Evolutionary conservation across 768 basidiomycete species (phyloP), one percentile per base, ranked within the genome.

Genomic region (Agaricus blazei): DNA sequence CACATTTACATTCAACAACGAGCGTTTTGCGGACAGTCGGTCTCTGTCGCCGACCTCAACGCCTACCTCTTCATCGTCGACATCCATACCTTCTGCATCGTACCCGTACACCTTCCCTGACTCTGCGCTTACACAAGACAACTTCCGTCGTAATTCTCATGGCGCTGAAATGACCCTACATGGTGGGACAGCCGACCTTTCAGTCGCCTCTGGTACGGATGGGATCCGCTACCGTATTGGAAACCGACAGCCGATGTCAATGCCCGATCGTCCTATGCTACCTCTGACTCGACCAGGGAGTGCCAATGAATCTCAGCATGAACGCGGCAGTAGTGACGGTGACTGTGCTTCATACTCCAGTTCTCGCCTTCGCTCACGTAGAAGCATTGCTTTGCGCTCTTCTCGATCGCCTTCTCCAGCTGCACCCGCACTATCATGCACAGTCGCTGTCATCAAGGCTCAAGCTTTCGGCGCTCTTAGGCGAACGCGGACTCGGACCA

Each of bases 391-490:
- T 19, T 67, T 63, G 51, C 69, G 73, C 27, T 72, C 80, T 63
- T 70, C 79, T n/a, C 77, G 76, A 48, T 79, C 80, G 3, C 73
- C 75, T 41, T 80, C 79, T 9, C 77, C 78, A 42, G 64, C 66
- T 57, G 66, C 72, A 52, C 68, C 78, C 36, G 69, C 72, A 19
- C 70, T 90, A 65, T 90, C 87, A 48, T 87, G 88, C 26, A 93
- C 91, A 29, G 80, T 93, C 46, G 90, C 91, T 51, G 90, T 93
- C 55, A 91, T 93, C 72, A 93, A 93, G 72, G 90, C 90, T 42
- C 90, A 93, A 66, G 86, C 91, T 38, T 93, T 93, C 66, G 91
- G 90, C 31, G 88, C 88, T 19, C 74, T 91, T 60, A 85, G 90
- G 50, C 79, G 90, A 68, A 87, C 90, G 52, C 82, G 90, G 56